Percentiles rank a stretch among this genome's conserved stretches.
These are phyloP conservation scores for Pleomassaria siparia DNA, from an alignment of 2,329 filamentous ascomycete genomes.

Conservation along the genomic window DNA sequence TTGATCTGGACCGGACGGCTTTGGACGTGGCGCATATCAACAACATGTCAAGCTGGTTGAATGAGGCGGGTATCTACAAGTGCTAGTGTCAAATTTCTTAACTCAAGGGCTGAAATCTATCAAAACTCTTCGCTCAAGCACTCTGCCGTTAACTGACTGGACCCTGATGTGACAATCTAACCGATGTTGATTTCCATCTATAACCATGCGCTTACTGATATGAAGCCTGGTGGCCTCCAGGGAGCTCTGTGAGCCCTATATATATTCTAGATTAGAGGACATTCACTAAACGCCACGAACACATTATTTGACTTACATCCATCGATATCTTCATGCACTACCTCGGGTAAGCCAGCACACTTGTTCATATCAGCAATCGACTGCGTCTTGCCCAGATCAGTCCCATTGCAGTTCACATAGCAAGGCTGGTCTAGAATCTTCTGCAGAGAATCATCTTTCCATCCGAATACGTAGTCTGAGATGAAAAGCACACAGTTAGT, in stretches of 20 bases:
- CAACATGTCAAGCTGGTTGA: no score
- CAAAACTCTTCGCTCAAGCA: no score
- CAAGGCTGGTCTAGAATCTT: conserved; percentile 21
- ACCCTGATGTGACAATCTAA: no score
- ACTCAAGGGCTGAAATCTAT: no score
- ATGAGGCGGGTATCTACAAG: no score
- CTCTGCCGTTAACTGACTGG: no score
- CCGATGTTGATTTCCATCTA: no score
- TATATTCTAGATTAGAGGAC: neutral
- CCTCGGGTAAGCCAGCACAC: conserved; percentile 16
- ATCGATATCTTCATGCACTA: conserved; percentile 25
- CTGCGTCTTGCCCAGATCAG: conserved; percentile 19
- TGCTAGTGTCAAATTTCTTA: no score
- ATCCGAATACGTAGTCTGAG: conserved; percentile 25
- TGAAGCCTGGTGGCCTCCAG: conserved; percentile 3
- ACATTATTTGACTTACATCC: conserved; percentile 16
- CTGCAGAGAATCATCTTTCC: conserved; percentile 21
- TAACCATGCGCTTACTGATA: no score
- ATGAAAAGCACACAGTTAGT: no score
- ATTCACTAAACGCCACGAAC: neutral
- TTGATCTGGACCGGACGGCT: no score
- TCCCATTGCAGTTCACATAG: conserved; percentile 25
- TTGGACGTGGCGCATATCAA: no score
- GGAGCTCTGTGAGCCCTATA: conserved; percentile 3
- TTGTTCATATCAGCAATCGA: conserved; percentile 22